A percentile compares a stretch with the other conserved stretches of the same genome.
phyloP scores from a whole-genome alignment of 208 protist species.

The Crithidia expoeki region DNA sequence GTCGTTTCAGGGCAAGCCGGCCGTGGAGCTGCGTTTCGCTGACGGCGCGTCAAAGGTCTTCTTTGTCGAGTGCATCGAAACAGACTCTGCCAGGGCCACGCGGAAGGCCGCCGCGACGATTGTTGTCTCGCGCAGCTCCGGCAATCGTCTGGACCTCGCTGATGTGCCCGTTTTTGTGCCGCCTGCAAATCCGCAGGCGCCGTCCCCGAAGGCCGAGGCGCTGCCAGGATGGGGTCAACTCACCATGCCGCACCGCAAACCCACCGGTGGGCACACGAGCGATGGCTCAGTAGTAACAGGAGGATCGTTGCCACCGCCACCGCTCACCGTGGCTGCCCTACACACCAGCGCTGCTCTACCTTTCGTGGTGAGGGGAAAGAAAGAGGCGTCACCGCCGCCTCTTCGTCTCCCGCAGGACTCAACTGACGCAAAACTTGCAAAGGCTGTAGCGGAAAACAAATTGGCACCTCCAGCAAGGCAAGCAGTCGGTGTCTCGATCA shows the following conservation, averaged over 20 bases:
- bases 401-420: neutral
- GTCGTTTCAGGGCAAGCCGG: conserved; percentile 77
- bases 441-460: neutral
- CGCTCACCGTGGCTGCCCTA: conserved; percentile 6
- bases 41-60: conserved; percentile 82
- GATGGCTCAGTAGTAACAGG: neutral
- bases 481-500: neutral
- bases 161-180: conserved; percentile 6
- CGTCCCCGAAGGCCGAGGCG: conserved; percentile 21
- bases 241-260: conserved; percentile 24
- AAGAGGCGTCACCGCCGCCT: neutral
- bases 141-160: conserved; percentile 6
- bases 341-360: neutral
- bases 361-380: neutral
- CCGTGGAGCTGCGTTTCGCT: conserved; percentile 84
- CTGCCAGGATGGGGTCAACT: conserved; percentile 25
- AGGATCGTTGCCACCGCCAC: neutral
- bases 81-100: conserved; percentile 18
- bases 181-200: neutral
- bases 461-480: neutral
- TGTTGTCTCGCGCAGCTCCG: neutral
- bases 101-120: too few species aligned
- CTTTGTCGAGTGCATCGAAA: conserved; percentile 70
- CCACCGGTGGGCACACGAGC: neutral
- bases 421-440: neutral